A percentile compares a stretch with the other conserved stretches of the same genome.
Evolutionary conservation across 1,139 yeast species (phyloP).

Genomic region (Blastobotrys proliferans): DNA sequence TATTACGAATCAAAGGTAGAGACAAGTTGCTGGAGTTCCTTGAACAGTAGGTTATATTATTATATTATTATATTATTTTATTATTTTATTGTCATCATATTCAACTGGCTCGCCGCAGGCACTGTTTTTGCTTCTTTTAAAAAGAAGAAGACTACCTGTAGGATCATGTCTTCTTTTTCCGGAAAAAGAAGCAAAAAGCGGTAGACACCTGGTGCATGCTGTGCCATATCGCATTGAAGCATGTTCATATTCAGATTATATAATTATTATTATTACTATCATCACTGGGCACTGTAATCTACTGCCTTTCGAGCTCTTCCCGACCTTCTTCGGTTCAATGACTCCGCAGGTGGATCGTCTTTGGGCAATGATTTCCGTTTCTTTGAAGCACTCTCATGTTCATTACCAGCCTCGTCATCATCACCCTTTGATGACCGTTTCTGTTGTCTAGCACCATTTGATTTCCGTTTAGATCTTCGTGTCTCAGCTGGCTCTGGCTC

Average conservation of each 20-base stretch:
- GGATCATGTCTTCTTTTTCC: too few species aligned
- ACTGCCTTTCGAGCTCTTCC: constrained; percentile 9
- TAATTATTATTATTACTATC: too few species aligned
- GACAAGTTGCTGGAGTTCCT: constrained; percentile 59
- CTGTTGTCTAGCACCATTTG: neutral
- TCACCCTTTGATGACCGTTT: neutral
- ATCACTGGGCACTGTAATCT: constrained; percentile 7
- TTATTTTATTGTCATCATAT: too few species aligned
- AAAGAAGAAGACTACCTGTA: too few species aligned
- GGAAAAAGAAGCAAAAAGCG: too few species aligned
- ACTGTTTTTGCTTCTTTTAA: too few species aligned
- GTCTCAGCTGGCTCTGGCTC: neutral
- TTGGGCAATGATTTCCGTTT: constrained; percentile 1
- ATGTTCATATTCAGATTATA: neutral
- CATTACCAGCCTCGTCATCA: constrained; percentile 1
- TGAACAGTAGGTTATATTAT: too few species aligned
- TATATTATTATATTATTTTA: too few species aligned
- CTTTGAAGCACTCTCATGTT: neutral
- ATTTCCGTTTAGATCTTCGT: neutral
- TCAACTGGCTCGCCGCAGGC: too few species aligned
- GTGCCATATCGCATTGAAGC: too few species aligned
- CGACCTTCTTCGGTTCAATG: constrained; percentile 6
- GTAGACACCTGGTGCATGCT: too few species aligned
- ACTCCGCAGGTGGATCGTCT: neutral
- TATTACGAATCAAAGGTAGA: constrained; percentile 66